Conservation (phyloP, 1,139 yeast genomes). For the Protomyces inouyei region DNA sequence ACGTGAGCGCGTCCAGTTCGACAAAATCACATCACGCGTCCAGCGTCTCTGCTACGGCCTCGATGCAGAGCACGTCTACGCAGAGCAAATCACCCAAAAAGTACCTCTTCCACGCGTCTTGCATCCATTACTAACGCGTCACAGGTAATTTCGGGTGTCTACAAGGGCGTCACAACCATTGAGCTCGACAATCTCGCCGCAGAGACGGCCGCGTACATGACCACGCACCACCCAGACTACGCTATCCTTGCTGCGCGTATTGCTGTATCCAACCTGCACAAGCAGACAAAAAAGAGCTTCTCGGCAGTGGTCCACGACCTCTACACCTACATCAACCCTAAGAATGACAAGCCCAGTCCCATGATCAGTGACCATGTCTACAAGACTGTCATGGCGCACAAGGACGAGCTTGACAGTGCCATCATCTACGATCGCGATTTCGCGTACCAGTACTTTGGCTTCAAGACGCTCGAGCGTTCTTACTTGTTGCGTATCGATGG, state of each 20-base stretch:
- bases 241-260: conserved; percentile 92
- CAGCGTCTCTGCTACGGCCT: conserved; percentile 73
- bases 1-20: conserved; percentile 79
- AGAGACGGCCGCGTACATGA: conserved; percentile 95
- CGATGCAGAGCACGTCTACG: conserved; percentile 77
- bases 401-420: conserved; percentile 72
- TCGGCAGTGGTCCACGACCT: conserved; percentile 70
- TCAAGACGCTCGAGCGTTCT: conserved; percentile 81
- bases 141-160: conserved; percentile 73
- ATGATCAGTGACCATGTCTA: conserved; percentile 73
- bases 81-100: conserved; percentile 82
- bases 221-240: conserved; percentile 89
- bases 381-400: conserved; percentile 56
- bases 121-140: background rate
- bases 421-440: conserved; percentile 80
- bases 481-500: conserved; percentile 67
- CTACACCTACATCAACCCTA: conserved; percentile 73
- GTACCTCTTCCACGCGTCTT: background rate
- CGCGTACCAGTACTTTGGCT: conserved; percentile 76
- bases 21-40: conserved; percentile 63
- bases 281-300: conserved; percentile 85
- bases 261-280: conserved; percentile 85
- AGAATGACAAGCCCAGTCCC: conserved; percentile 68
- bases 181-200: conserved; percentile 92
- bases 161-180: conserved; percentile 92